Evolutionary conservation across 2,329 filamentous ascomycete species (phyloP).

Genomic region (Metarhizium brunneum): DNA sequence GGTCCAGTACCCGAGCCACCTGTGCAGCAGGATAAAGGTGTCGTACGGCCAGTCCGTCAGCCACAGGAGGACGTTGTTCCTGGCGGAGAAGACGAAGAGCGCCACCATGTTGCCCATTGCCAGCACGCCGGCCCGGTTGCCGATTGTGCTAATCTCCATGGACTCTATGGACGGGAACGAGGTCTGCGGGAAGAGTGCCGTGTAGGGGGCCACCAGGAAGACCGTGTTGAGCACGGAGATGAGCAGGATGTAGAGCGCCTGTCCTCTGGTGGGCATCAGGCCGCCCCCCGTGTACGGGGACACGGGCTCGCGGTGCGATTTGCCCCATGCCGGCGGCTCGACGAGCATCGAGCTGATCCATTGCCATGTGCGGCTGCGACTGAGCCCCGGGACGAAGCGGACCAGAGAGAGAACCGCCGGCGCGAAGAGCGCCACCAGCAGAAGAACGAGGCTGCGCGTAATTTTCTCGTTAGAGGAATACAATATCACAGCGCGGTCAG

Average conservation of each 20-base stretch:
- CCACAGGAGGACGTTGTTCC: constrained; percentile 26
- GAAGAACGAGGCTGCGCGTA: constrained; percentile 12
- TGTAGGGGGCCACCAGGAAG: constrained; percentile 21
- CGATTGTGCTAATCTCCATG: constrained; percentile 18
- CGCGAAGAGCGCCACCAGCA: constrained; percentile 21
- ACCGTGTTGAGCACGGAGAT: constrained; percentile 24
- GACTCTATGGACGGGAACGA: constrained; percentile 13
- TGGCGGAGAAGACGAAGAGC: constrained; percentile 22
- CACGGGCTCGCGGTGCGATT: constrained; percentile 21
- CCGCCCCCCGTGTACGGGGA: constrained; percentile 12
- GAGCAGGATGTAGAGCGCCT: constrained; percentile 23
- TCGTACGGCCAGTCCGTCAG: constrained; percentile 27
- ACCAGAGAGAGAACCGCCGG: constrained; percentile 22
- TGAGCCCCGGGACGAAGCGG: constrained; percentile 23
- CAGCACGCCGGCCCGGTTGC: constrained; percentile 26
- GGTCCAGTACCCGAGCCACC: constrained; percentile 50
- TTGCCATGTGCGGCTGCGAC: constrained; percentile 14
- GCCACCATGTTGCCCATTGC: constrained; percentile 23
- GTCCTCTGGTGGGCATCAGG: constrained; percentile 25
- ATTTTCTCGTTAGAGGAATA: too few relatives aligned
- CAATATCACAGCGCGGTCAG: too few relatives aligned
- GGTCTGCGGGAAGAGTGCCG: constrained; percentile 17
- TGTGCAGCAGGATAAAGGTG: constrained; percentile 27
- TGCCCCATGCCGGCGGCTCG: constrained; percentile 22
- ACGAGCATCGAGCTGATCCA: constrained; percentile 21